Conservation (phyloP, 805 yeast species). For the Kodamaea sagamina region DNA sequence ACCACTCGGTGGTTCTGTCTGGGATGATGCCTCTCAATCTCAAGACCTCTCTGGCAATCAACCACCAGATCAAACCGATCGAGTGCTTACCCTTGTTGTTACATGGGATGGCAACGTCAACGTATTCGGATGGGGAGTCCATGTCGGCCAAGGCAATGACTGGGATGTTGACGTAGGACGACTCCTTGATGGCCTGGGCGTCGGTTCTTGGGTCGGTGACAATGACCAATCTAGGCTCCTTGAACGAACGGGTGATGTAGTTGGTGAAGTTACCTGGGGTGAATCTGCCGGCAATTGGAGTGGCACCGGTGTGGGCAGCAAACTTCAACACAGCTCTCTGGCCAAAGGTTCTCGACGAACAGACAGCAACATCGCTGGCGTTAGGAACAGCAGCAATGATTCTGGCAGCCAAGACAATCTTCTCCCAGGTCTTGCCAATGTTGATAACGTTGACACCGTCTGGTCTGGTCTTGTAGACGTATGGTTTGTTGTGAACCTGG, state of each 20-base stretch:
- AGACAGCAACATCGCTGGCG: slow-evolving; percentile 97
- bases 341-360: slow-evolving; percentile 98
- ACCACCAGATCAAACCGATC: slow-evolving; percentile 99
- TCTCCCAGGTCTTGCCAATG: slow-evolving; percentile 99
- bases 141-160: slow-evolving; percentile 98
- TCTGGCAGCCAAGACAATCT: slow-evolving; percentile 99
- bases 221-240: slow-evolving; percentile 99
- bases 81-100: slow-evolving; percentile 99
- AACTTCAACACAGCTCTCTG: slow-evolving; percentile 99
- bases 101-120: slow-evolving; percentile 99
- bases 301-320: slow-evolving; percentile 99
- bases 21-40: slow-evolving; percentile 98
- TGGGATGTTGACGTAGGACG: slow-evolving; percentile 99
- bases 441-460: slow-evolving; percentile 99
- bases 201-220: slow-evolving; percentile 99
- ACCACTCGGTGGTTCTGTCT: slow-evolving; percentile 96
- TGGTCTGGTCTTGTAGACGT: slow-evolving; percentile 97
- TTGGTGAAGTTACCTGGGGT: slow-evolving; percentile 99
- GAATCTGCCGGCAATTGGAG: slow-evolving; percentile 99
- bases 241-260: slow-evolving; percentile 99
- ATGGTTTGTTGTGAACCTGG: slow-evolving; percentile 93
- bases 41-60: slow-evolving; percentile 97
- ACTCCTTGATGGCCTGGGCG: slow-evolving; percentile 99
- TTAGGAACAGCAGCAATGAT: slow-evolving; percentile 99
- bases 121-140: slow-evolving; percentile 98